phyloP scores from a whole-genome alignment of 495 filamentous ascomycete species.

The Viridothelium virens region DNA sequence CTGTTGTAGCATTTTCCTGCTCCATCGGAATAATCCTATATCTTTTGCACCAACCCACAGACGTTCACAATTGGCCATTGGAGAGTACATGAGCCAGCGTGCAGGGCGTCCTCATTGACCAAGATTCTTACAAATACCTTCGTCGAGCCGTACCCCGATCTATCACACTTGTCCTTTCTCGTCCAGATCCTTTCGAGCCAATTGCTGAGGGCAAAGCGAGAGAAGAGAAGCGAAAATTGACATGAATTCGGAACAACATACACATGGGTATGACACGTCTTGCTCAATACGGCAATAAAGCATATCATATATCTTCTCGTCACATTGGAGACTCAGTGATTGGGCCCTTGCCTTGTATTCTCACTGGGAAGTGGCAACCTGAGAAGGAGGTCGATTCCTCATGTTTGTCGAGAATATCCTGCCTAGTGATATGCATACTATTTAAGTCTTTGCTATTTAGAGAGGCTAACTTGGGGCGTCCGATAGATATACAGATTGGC shows the following conservation, averaged over 20 bases:
- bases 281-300: neutral
- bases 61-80: neutral
- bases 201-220: neutral
- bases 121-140: neutral
- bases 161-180: neutral
- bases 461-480: conserved; percentile 18
- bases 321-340: too few relatives aligned
- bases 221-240: conserved; percentile 11
- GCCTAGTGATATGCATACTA: neutral
- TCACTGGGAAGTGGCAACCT: neutral
- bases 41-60: neutral
- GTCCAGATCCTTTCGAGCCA: neutral
- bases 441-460: conserved; percentile 17
- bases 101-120: neutral
- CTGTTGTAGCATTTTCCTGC: neutral
- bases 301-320: too few relatives aligned
- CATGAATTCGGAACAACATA: conserved; percentile 33
- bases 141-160: neutral
- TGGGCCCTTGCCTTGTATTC: too few relatives aligned
- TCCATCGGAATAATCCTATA: neutral
- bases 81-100: too few relatives aligned
- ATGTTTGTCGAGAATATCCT: neutral
- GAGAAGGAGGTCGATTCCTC: neutral
- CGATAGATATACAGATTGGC: conserved; percentile 33
- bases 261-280: conserved; percentile 27